Evolutionary conservation across 805 yeast genomes (phyloP), one percentile per base, ranked within the genome.

Genomic region (Nakazawaea populi): DNA sequence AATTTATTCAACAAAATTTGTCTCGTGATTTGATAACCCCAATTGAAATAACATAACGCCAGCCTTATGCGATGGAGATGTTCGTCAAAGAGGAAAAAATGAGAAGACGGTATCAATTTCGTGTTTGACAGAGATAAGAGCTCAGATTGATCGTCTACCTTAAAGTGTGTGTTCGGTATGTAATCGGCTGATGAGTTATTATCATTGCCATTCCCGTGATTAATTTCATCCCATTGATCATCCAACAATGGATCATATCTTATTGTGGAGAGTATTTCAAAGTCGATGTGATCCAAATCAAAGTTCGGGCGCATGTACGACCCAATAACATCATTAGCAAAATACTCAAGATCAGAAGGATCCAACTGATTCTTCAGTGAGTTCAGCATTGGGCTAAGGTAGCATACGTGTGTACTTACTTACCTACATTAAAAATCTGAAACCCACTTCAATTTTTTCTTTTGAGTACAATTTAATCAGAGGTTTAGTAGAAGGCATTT

Each of bases 191-290:
- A 8, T 35, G 8, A 12, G 8, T 28, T 34, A 6, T 27, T n/a
- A 35, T 40, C 49, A 3, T 54, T 51, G 10, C 46, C 55, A 9
- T 18, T 18, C 24, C 52, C 56, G 12, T 41, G 46, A 60, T 47
- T 12, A 48, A 50, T 38, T 60, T 41, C 59, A 35, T 69, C 58
- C 2, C 64, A 58, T 3, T 60, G 62, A 7, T 54, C 53, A n/a
- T 67, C 60, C 48, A 86, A 63, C 8, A 62, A 56, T 1, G 95
- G 92, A 57, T 88, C 95, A 60, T 85, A 89, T 46, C 96, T 71
- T 38, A 89, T 74, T 2, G 96, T 83, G 39, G 90, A 77, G 31
- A 89, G 66, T 12, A 89, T 63, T 55, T 82, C 77, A 59, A 87
- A 83, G 5, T 71, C 71, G 9, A 52, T 51, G 12, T 62, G 55